Evolutionary conservation across 768 basidiomycete genomes (phyloP).

Genomic region (Tricholoma flavovirens): DNA sequence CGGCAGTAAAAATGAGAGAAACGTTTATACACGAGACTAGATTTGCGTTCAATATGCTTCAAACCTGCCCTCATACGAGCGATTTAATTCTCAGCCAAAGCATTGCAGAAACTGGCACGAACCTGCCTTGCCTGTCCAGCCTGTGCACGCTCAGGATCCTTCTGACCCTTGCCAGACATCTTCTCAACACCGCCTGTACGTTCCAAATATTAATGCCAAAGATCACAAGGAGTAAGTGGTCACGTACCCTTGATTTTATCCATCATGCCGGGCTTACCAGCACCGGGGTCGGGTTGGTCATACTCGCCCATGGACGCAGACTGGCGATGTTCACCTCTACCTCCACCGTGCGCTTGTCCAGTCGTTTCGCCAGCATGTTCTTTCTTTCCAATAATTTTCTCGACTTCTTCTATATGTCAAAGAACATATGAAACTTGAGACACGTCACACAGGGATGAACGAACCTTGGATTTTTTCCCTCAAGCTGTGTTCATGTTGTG

Average conservation of each 20-base stretch:
- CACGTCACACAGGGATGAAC: neutral
- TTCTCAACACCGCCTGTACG: conserved; percentile 19
- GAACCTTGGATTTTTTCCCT: conserved; percentile 16
- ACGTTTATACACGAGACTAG: too few species aligned
- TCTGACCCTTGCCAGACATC: conserved; percentile 17
- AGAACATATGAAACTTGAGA: neutral
- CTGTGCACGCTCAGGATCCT: conserved; percentile 16
- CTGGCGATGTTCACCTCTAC: neutral
- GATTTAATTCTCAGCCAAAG: neutral
- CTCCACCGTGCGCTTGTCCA: neutral
- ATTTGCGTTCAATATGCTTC: neutral
- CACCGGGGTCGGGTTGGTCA: neutral
- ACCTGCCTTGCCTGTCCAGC: conserved; percentile 18
- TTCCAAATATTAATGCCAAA: neutral
- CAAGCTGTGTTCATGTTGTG: neutral
- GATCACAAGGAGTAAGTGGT: neutral
- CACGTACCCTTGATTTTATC: conserved; percentile 20
- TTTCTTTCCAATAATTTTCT: neutral
- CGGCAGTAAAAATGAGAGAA: too few species aligned
- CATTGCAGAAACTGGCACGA: neutral
- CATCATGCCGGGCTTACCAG: conserved; percentile 5
- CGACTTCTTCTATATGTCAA: neutral
- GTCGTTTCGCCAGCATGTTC: neutral
- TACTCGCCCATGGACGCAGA: neutral
- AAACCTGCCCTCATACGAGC: neutral